Evolutionary conservation across 2,329 filamentous ascomycete species (phyloP).

Genomic region (Bipolaris gigantea): DNA sequence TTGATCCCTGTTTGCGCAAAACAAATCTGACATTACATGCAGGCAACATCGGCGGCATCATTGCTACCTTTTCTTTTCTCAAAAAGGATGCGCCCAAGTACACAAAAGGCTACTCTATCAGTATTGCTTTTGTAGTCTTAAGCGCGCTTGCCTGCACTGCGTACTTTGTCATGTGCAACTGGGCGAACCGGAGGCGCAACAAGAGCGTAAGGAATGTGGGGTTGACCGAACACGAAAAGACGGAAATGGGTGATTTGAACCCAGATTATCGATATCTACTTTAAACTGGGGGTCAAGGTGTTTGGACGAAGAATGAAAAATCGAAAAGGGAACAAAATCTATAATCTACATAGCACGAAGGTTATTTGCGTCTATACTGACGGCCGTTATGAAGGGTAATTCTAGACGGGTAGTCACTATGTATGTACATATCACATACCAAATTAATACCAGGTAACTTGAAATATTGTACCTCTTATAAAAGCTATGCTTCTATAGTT

Average conservation of each 20-base stretch:
- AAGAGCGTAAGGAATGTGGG: conserved; percentile 50
- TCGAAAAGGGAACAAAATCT: not conserved
- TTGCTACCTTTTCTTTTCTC: conserved; percentile 55
- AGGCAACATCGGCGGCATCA: conserved; percentile 56
- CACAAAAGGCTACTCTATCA: conserved; percentile 74
- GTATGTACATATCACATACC: too few relatives aligned
- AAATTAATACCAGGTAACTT: too few relatives aligned
- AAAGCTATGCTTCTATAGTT: too few relatives aligned
- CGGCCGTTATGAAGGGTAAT: too few relatives aligned
- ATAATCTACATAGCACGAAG: not conserved
- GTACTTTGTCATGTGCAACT: conserved; percentile 62
- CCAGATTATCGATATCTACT: conserved; percentile 64
- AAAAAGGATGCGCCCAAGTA: conserved; percentile 67
- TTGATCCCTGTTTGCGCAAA: not conserved
- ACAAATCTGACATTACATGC: conserved; percentile 25
- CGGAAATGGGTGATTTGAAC: conserved; percentile 61
- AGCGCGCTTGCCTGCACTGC: conserved; percentile 62
- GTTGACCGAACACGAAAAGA: conserved; percentile 65
- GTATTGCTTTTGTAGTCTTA: conserved; percentile 71
- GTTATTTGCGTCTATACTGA: not conserved
- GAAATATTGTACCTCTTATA: too few relatives aligned
- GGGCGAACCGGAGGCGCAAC: conserved; percentile 64
- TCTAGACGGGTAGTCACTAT: too few relatives aligned
- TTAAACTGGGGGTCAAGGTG: conserved; percentile 34
- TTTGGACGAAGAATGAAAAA: not conserved